Base-by-base conservation (phyloP, 2,329 filamentous ascomycete genomes). In the Venturia carpophila region DNA sequence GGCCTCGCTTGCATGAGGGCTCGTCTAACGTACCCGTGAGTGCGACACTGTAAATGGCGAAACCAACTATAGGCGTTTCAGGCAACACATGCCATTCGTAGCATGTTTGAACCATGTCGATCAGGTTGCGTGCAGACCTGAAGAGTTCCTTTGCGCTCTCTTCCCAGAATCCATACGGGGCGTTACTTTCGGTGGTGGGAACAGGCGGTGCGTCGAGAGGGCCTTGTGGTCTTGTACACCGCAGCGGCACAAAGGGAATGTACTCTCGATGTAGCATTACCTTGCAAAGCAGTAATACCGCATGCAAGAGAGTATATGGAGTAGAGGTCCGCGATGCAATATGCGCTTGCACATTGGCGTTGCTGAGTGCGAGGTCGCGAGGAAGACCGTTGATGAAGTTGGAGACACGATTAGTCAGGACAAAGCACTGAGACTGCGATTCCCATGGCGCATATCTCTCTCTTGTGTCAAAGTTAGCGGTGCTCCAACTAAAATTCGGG, bases 261-360 rank as follows among this genome's bases (percentile, higher is more conserved):
- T 87, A 89, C 71, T 89, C 86, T 67, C 87, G 80, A 70, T 89
- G 85, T 37, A 90, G 78, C 76, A 88, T 84, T 67, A 91, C 86
- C 65, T 83, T 80, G 71, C 85, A 89, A 1, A 90, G 77, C 1
- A 83, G 82, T 66, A 84, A 82, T 0, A 89, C 80, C 69, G 86
- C 85, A 70, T 91, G 88, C 64, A 91, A 76, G 3, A 88, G 80
- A 11, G 86, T 83, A 70, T 87, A 91, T 9, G 83, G 81, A 58
- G 85, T 86, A 1, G 84, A 84, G 1, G 83, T 84, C 52, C 84
- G 81, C 64, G 84, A 81, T 67, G 83, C 84, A 69, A 88, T 85
- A 70, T 90, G 87, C 30, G 83, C 84, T 69, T 84, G 83, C 55
- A 86, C 86, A 71, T 89, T 90, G 49, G 80, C 79, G 7, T 80